Percentiles rank a stretch among this genome's conserved stretches.
These are phyloP conservation scores for Gillenia trifoliata DNA, from an alignment of 306 rosid species.

Conservation along the genomic window DNA sequence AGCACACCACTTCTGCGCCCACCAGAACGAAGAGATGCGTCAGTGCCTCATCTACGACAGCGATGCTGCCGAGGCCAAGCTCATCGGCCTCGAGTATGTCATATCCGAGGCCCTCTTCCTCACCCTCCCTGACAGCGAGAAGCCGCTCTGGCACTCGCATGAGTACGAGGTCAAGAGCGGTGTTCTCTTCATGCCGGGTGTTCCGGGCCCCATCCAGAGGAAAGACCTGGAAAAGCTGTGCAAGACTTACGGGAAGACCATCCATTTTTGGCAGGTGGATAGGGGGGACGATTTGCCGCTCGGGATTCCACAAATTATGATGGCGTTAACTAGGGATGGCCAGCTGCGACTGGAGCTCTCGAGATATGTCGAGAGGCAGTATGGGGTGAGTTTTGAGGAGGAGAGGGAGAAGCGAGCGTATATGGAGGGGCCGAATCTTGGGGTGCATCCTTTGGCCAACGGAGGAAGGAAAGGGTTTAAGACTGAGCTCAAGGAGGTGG, in stretches of 20 bases:
- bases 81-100: conserved; percentile 70
- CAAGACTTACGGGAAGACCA: conserved; percentile 75
- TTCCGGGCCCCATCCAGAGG: conserved; percentile 43
- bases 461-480: conserved; percentile 59
- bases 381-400: conserved; percentile 30
- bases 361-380: conserved; percentile 34
- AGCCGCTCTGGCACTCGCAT: conserved; percentile 76
- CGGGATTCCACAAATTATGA: conserved; percentile 74
- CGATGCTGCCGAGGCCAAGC: conserved; percentile 19
- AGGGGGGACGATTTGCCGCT: conserved; percentile 54
- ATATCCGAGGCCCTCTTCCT: conserved; percentile 50
- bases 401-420: conserved; percentile 56
- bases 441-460: conserved; percentile 70
- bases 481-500: conserved; percentile 55
- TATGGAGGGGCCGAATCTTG: conserved; percentile 54
- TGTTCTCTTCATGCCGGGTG: conserved; percentile 44
- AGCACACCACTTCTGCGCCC: conserved; percentile 82
- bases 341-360: conserved; percentile 40
- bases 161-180: conserved; percentile 84
- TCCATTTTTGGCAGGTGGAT: conserved; percentile 86
- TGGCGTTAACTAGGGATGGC: conserved; percentile 71
- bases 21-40: conserved; percentile 74
- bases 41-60: conserved; percentile 75
- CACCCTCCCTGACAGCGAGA: conserved; percentile 69
- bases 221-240: conserved; percentile 52